These are phyloP conservation scores for Pulveroboletus sp. DNA, from an alignment of 1,284 basidiomycete genomes.

Conservation along the genomic window DNA sequence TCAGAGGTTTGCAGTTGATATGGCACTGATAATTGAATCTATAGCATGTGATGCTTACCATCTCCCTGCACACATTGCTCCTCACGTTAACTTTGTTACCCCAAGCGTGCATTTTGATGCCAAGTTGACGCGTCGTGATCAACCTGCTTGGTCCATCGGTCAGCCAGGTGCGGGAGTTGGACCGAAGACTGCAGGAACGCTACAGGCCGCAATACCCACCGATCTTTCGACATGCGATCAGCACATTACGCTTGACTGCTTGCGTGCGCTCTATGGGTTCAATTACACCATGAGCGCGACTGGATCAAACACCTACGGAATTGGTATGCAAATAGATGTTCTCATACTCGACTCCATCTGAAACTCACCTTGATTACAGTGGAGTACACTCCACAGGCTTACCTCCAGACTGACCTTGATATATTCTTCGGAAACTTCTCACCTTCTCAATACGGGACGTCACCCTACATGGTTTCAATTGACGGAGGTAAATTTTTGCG, in stretches of 20 bases:
- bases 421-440: conserved; percentile 44
- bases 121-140: conserved; percentile 18
- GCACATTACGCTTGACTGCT: conserved; percentile 40
- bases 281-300: conserved; percentile 30
- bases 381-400: conserved; percentile 36
- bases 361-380: conserved; percentile 17
- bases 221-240: conserved; percentile 37
- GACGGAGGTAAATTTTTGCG: conserved; percentile 27
- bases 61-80: conserved; percentile 27
- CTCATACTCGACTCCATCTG: neutral
- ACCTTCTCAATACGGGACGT: conserved; percentile 13
- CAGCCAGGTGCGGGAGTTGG: conserved; percentile 12
- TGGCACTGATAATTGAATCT: conserved; percentile 4
- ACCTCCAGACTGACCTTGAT: conserved; percentile 46
- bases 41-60: conserved; percentile 33
- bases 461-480: conserved; percentile 29
- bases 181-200: conserved; percentile 29
- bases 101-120: conserved; percentile 32
- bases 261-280: conserved; percentile 40
- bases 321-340: conserved; percentile 19
- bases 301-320: conserved; percentile 39
- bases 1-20: conserved; percentile 10
- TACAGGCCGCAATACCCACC: neutral
- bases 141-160: conserved; percentile 11
- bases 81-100: conserved; percentile 36